Evolutionary conservation across 805 yeast species (phyloP).

Genomic region (Metschnikowia continentalis): DNA sequence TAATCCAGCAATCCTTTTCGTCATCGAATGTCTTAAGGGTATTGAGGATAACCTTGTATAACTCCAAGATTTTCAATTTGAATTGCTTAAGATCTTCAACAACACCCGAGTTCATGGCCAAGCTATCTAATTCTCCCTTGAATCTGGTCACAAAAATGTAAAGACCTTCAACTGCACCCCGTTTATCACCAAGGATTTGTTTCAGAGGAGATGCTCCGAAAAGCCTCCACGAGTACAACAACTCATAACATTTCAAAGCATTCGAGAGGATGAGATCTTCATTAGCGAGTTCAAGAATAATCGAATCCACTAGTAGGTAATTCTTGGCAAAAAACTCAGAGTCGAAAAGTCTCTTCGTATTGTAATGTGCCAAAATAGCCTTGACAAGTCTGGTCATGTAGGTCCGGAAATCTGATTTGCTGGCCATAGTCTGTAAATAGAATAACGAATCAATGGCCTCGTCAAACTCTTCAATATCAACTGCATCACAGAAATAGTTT

Average conservation of each 20-base stretch:
- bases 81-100: constrained; percentile 28
- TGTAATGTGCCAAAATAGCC: constrained; percentile 22
- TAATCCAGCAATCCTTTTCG: constrained; percentile 37
- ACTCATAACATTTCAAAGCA: constrained; percentile 34
- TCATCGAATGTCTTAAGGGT: constrained; percentile 31
- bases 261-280: constrained; percentile 26
- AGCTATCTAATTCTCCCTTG: constrained; percentile 21
- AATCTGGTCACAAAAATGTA: constrained; percentile 36
- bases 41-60: constrained; percentile 39
- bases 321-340: constrained; percentile 19
- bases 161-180: constrained; percentile 43
- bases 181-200: constrained; percentile 22
- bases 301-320: constrained; percentile 30
- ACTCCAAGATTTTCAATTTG: constrained; percentile 37
- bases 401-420: constrained; percentile 11
- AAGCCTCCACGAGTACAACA: constrained; percentile 40
- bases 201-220: constrained; percentile 7
- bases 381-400: constrained; percentile 25
- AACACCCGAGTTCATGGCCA: constrained; percentile 13
- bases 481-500: constrained; percentile 10
- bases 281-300: constrained; percentile 31
- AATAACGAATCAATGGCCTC: constrained; percentile 12
- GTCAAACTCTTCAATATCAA: constrained; percentile 9
- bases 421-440: constrained; percentile 3
- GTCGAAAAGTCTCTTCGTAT: constrained; percentile 23